A percentile compares a stretch with the other conserved stretches of the same genome.
phyloP scores from a whole-genome alignment of 352 stramenopile genomes.

The Phytophthora sp. region DNA sequence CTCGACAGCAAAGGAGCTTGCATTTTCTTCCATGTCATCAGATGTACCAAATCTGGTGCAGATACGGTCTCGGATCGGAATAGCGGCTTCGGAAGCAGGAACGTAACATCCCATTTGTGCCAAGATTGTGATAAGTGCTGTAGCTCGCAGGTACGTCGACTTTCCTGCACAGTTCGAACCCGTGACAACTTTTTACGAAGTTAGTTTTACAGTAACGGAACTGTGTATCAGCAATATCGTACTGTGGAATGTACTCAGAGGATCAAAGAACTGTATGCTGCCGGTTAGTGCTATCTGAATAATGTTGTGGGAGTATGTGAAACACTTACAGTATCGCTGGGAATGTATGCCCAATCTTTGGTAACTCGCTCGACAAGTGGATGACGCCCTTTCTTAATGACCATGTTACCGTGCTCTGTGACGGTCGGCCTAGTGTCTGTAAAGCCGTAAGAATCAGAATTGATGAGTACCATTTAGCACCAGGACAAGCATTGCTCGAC shows the following conservation, averaged over 20 bases:
- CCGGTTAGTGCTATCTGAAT: too few relatives aligned
- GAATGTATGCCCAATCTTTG: slow-evolving; percentile 77
- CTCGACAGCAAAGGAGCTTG: slow-evolving; percentile 92
- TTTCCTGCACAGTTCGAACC: slow-evolving; percentile 93
- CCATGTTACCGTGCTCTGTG: slow-evolving; percentile 68
- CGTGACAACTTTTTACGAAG: slow-evolving; percentile 71
- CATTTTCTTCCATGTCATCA: slow-evolving; percentile 94
- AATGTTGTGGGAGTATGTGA: too few relatives aligned
- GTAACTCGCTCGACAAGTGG: slow-evolving; percentile 75
- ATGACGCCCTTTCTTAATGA: slow-evolving; percentile 85
- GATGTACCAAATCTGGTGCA: slow-evolving; percentile 92
- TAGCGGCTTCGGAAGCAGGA: slow-evolving; percentile 75
- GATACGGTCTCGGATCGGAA: slow-evolving; percentile 90
- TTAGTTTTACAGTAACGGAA: not conserved
- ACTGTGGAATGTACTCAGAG: slow-evolving; percentile 78
- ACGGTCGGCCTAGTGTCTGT: slow-evolving; percentile 77
- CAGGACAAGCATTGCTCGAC: not conserved
- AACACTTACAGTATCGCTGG: slow-evolving; percentile 81
- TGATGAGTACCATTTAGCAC: too few relatives aligned
- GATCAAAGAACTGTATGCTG: slow-evolving; percentile 86
- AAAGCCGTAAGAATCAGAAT: not conserved
- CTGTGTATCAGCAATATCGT: slow-evolving; percentile 1
- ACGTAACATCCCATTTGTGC: slow-evolving; percentile 93
- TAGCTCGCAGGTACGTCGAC: slow-evolving; percentile 86
- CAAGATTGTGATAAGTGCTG: slow-evolving; percentile 90